Evolutionary conservation across 208 protist species (phyloP).

Genomic region (Leptomonas pyrrhocoris): DNA sequence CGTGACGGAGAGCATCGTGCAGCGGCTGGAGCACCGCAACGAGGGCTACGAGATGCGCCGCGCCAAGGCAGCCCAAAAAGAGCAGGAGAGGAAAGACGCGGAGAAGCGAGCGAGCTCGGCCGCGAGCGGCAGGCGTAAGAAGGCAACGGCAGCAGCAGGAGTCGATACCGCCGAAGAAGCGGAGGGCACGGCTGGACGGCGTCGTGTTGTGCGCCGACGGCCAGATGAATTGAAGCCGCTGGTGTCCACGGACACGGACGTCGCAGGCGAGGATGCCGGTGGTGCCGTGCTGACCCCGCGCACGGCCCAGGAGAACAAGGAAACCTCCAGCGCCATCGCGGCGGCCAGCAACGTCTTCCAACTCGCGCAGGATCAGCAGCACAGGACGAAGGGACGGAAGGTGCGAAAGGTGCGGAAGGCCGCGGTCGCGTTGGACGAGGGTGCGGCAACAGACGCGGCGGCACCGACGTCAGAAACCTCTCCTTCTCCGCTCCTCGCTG

Average conservation of each 20-base stretch:
- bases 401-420: background rate
- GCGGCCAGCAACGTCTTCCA: conserved; percentile 27
- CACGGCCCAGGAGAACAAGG: conserved; percentile 19
- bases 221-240: background rate
- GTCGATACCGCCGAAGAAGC: background rate
- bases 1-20: conserved; percentile 57
- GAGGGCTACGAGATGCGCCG: conserved; percentile 53
- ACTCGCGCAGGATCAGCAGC: conserved; percentile 35
- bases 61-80: conserved; percentile 29
- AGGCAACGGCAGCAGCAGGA: background rate
- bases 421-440: background rate
- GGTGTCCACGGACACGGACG: background rate
- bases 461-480: background rate
- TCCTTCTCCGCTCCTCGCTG: background rate
- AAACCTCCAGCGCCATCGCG: conserved; percentile 12
- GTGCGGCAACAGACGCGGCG: background rate
- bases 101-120: conserved; percentile 12
- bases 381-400: conserved; percentile 22
- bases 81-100: conserved; percentile 22
- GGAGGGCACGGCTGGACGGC: background rate
- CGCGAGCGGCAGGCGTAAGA: background rate
- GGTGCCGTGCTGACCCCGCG: conserved; percentile 17
- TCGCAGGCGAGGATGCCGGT: background rate
- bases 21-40: conserved; percentile 66
- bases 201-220: conserved; percentile 5